Base-by-base conservation (phyloP, 1,284 basidiomycete species). In the Cutaneotrichosporon daszewskae region DNA sequence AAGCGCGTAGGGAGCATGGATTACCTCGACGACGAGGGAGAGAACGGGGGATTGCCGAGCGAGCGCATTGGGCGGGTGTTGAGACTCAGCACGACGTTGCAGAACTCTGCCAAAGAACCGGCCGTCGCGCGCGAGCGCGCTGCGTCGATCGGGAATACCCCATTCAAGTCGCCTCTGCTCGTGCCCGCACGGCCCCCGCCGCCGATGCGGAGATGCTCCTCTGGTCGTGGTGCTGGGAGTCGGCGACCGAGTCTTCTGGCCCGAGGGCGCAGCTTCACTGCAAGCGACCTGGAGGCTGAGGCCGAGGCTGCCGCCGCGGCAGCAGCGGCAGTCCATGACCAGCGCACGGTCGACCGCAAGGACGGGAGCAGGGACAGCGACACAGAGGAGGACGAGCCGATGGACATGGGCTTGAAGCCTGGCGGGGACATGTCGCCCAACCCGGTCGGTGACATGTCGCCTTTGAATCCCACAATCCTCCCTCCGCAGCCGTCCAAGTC, bases 261-360 rank as follows among this genome's bases (percentile, higher is more conserved):
- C 32, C 53, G 68, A 29, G 68, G 68, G 5, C 50, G 60, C 9
- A 68, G 62, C 49, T 72, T 70, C 42, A 72, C 69, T 6, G 69
- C 69, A 3, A 53, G 55, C 14, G 69, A 72, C 38, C 59, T 72
- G 5, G 53, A 58, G 23, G 57, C 48, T 4, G 61, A 59, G 39
- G 34, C 40, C 11, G 54, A 47, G n/a, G 38, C 33, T 0, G 34
- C 40, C 7, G 39, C 28, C 1, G 29, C 18, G 13, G 14, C 18
- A 32, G 20, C 22, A 29, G 32, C 9, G 16, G 27, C 19, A 29
- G 14, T n/a, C n/a, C n/a, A n/a, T n/a, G 22, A n/a, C 17, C 11
- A 32, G 26, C 7, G 26, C n/a, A 8, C 9, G 25, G 25, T 8
- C 25, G 25, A n/a, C 12, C 11, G 26, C 26, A 16, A 16, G 22